A percentile compares a stretch with the other conserved stretches of the same genome.
Conservation (phyloP, 495 filamentous ascomycete species). For the Hyaloscypha hepaticicola region DNA sequence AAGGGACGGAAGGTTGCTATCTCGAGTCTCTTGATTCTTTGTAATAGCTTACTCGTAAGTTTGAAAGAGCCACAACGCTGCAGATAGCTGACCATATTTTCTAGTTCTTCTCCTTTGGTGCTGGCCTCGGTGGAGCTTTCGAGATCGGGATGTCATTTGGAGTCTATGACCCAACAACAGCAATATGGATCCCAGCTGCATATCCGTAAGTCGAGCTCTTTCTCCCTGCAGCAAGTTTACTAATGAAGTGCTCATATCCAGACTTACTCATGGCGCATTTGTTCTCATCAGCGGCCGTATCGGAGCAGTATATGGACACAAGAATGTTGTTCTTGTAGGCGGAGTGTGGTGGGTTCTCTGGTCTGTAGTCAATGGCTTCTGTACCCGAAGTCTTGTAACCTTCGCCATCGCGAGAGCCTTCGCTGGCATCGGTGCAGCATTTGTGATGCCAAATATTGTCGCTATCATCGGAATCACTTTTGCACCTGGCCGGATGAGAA, state of each 20-base stretch:
- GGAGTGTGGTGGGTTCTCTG: slow-evolving; percentile 40
- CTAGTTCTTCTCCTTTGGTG: not conserved
- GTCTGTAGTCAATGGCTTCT: slow-evolving; percentile 42
- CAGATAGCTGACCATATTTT: not conserved
- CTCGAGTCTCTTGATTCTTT: not conserved
- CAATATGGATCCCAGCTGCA: slow-evolving; percentile 5
- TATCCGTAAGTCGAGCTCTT: not conserved
- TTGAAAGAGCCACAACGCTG: not conserved
- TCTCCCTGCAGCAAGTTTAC: not conserved
- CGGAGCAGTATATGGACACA: slow-evolving; percentile 51
- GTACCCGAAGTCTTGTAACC: slow-evolving; percentile 39
- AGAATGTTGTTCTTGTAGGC: slow-evolving; percentile 42
- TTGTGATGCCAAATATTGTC: slow-evolving; percentile 49
- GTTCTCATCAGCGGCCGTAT: slow-evolving; percentile 39
- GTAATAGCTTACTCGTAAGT: not conserved
- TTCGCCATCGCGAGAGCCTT: slow-evolving; percentile 43
- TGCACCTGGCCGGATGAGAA: slow-evolving; percentile 45
- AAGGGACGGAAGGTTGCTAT: not conserved
- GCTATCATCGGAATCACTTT: slow-evolving; percentile 47
- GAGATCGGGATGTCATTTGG: not conserved
- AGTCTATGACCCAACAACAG: not conserved
- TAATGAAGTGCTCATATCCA: not conserved
- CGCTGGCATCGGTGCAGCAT: slow-evolving; percentile 44
- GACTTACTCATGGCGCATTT: slow-evolving; percentile 13
- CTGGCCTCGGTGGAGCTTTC: not conserved